Evolutionary conservation across 345 rosid species (phyloP).

Genomic region (Melaleuca alternifolia): DNA sequence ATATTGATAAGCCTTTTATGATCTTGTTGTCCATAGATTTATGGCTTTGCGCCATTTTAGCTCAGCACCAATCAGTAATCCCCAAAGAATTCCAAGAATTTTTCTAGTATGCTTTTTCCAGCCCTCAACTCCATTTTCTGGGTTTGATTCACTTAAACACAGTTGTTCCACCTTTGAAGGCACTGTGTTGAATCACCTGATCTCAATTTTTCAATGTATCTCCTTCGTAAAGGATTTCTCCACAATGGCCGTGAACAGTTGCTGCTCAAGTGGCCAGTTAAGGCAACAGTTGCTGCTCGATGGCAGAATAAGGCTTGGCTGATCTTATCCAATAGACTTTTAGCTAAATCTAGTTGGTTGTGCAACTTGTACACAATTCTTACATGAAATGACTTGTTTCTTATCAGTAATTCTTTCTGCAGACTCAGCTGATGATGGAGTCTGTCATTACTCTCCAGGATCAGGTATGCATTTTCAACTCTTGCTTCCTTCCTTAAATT

Average conservation of each 20-base stretch:
- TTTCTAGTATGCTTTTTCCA: neutral
- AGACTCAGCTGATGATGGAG: slow-evolving; percentile 23
- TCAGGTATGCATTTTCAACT: slow-evolving; percentile 15
- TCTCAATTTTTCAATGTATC: neutral
- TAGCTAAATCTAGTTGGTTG: neutral
- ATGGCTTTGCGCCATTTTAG: neutral
- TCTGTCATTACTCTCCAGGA: slow-evolving; percentile 18
- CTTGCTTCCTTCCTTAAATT: neutral
- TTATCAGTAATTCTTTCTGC: neutral
- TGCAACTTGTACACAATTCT: neutral
- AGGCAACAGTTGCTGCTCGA: neutral
- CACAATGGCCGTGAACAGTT: neutral
- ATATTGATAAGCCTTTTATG: neutral
- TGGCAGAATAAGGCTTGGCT: neutral
- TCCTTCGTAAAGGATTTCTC: neutral
- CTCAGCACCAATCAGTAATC: neutral
- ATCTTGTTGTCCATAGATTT: neutral
- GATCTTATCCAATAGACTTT: neutral
- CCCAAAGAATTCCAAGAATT: neutral
- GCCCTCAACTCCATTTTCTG: neutral
- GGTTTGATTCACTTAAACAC: neutral
- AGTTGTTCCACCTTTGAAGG: neutral
- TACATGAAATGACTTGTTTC: neutral
- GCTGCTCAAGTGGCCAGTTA: neutral
- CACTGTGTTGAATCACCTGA: neutral